Evolutionary conservation across 495 filamentous ascomycete genomes (phyloP).

Genomic region (Geoglossum glabrum): DNA sequence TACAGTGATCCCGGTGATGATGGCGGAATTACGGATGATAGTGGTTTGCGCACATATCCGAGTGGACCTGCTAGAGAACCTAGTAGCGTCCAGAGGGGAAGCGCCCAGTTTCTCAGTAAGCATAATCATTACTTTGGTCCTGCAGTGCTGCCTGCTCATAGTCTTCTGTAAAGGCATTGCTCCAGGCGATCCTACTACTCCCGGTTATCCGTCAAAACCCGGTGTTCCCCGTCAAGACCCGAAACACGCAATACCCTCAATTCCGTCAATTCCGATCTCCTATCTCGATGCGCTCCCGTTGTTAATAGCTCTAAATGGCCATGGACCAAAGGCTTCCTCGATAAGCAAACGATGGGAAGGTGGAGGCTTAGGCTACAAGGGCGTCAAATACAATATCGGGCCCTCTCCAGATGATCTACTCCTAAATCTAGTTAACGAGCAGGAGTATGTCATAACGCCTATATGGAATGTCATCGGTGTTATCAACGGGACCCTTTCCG

Average conservation of each 20-base stretch:
- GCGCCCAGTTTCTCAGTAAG: slow-evolving; percentile 60
- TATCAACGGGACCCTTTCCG: slow-evolving; percentile 73
- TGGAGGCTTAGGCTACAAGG: slow-evolving; percentile 57
- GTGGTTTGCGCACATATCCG: slow-evolving; percentile 66
- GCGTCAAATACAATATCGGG: slow-evolving; percentile 79
- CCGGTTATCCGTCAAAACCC: slow-evolving; percentile 84
- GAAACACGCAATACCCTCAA: slow-evolving; percentile 48
- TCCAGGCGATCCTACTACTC: slow-evolving; percentile 62
- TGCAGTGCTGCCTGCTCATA: slow-evolving; percentile 4
- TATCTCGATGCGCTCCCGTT: slow-evolving; percentile 72
- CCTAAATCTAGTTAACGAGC: slow-evolving; percentile 68
- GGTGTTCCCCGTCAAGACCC: slow-evolving; percentile 61
- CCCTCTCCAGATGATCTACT: slow-evolving; percentile 58
- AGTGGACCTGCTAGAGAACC: slow-evolving; percentile 74
- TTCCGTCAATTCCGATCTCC: slow-evolving; percentile 84
- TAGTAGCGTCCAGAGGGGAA: slow-evolving; percentile 83
- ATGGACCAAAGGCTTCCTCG: slow-evolving; percentile 59
- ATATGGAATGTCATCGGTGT: slow-evolving; percentile 91
- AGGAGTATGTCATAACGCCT: slow-evolving; percentile 76
- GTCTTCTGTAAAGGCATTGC: slow-evolving; percentile 26
- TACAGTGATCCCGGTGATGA: slow-evolving; percentile 87
- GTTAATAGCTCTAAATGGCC: slow-evolving; percentile 70
- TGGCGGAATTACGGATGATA: slow-evolving; percentile 56
- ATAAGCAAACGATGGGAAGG: slow-evolving; percentile 56
- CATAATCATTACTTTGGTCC: neutral